Conservation (phyloP, 306 rosid species). For the Casuarina equisetifolia region DNA sequence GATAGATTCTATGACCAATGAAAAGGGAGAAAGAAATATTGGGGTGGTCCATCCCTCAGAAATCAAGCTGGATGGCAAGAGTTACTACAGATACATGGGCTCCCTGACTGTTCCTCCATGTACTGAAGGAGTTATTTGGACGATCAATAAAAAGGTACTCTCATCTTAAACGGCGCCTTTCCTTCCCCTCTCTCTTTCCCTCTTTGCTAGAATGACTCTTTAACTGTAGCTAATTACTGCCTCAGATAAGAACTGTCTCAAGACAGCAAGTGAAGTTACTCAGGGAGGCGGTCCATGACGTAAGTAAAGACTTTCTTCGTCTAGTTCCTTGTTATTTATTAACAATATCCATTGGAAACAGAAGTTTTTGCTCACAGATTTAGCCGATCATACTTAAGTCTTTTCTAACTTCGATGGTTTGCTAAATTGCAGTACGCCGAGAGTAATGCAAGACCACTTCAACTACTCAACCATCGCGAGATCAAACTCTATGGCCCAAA, state of each 20-base stretch:
- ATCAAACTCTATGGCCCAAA: constrained; percentile 25
- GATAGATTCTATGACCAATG: constrained; percentile 32
- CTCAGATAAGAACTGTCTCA: constrained; percentile 46
- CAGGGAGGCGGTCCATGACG: constrained; percentile 57
- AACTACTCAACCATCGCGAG: constrained; percentile 31
- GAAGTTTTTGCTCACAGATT: no score
- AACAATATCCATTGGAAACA: no score
- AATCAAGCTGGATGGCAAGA: constrained; percentile 41
- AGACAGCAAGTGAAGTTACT: constrained; percentile 44
- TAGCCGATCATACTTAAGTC: neutral
- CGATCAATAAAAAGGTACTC: constrained; percentile 53
- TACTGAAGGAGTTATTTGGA: constrained; percentile 74
- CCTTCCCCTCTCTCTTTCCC: no score
- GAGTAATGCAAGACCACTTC: constrained; percentile 43
- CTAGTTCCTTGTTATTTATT: neutral
- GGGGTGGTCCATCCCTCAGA: constrained; percentile 56
- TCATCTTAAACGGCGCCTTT: neutral
- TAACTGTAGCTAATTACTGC: no score
- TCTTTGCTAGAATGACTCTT: no score
- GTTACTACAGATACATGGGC: constrained; percentile 62
- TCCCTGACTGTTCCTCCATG: constrained; percentile 85
- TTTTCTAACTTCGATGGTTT: neutral
- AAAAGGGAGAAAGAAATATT: constrained; percentile 23
- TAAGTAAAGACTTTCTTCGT: constrained; percentile 26
- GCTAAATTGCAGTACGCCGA: constrained; percentile 40